Evolutionary conservation across 805 yeast genomes (phyloP).

Genomic region (Nakazawaea peltata): DNA sequence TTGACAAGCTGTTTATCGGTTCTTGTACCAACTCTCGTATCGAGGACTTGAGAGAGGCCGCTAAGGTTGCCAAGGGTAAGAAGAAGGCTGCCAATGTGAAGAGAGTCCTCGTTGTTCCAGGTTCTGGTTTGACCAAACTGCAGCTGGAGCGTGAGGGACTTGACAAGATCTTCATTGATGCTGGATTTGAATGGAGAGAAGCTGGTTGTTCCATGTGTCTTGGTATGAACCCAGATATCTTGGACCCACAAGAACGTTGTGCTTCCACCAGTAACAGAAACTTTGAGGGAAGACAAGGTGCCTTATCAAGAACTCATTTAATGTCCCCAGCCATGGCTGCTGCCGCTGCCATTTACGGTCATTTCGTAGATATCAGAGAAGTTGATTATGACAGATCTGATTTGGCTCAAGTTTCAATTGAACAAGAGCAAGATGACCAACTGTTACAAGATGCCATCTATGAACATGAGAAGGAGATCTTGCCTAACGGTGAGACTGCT

Average conservation of each 20-base stretch:
- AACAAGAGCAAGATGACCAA: constrained; percentile 39
- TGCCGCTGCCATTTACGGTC: constrained; percentile 92
- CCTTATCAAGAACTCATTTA: constrained; percentile 88
- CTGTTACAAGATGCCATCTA: constrained; percentile 63
- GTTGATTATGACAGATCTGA: constrained; percentile 55
- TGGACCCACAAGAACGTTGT: constrained; percentile 93
- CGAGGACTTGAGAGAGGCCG: constrained; percentile 95
- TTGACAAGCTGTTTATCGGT: constrained; percentile 96
- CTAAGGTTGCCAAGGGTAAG: constrained; percentile 84
- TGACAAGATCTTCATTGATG: constrained; percentile 80
- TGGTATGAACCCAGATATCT: constrained; percentile 98
- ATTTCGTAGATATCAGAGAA: constrained; percentile 84
- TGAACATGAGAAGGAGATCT: constrained; percentile 59
- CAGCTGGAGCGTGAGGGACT: constrained; percentile 96
- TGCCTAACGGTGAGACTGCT: constrained; percentile 45
- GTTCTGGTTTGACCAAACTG: constrained; percentile 88
- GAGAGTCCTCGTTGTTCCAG: constrained; percentile 90
- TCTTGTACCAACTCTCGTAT: constrained; percentile 97
- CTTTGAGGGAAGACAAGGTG: constrained; percentile 99
- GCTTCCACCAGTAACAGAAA: constrained; percentile 98
- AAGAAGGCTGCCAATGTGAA: constrained; percentile 76
- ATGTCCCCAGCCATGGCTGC: constrained; percentile 99
- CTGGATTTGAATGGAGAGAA: constrained; percentile 98
- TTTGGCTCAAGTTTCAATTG: constrained; percentile 45
- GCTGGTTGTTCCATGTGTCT: constrained; percentile 99